Conservation (phyloP, 2,329 filamentous ascomycete genomes). For the Fusarium paranaense region DNA sequence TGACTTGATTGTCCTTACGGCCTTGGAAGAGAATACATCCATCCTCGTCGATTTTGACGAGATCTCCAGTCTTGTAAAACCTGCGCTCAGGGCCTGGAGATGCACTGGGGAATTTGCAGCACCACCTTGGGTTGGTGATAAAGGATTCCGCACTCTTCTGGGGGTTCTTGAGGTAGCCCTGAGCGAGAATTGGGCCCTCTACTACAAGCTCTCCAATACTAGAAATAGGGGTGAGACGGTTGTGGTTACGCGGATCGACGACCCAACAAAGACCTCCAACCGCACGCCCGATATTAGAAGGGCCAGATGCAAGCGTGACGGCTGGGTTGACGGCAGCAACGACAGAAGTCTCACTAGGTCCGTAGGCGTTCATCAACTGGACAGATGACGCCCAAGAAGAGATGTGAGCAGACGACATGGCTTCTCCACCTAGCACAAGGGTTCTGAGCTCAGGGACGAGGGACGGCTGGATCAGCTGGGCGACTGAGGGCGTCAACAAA, state of each 20-base stretch:
- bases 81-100: not conserved
- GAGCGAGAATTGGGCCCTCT: conserved; percentile 55
- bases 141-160: conserved; percentile 46
- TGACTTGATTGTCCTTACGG: conserved; percentile 49
- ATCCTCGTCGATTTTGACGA: conserved; percentile 36
- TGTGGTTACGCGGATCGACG: conserved; percentile 21
- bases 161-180: conserved; percentile 60
- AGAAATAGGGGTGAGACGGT: no score
- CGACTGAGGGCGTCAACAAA: conserved; percentile 35
- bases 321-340: conserved; percentile 24
- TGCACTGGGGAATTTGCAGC: not conserved
- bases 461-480: conserved; percentile 21
- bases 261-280: conserved; percentile 42
- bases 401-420: conserved; percentile 35
- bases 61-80: conserved; percentile 40
- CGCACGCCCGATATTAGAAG: conserved; percentile 32
- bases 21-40: conserved; percentile 43
- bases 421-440: conserved; percentile 38
- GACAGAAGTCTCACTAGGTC: conserved; percentile 36
- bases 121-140: conserved; percentile 35
- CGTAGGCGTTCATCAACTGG: conserved; percentile 36
- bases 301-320: not conserved
- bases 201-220: conserved; percentile 48
- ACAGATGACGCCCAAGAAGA: conserved; percentile 26
- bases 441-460: conserved; percentile 20